Conservation (phyloP, 139 green algal species). For the Closterium sp. region DNA sequence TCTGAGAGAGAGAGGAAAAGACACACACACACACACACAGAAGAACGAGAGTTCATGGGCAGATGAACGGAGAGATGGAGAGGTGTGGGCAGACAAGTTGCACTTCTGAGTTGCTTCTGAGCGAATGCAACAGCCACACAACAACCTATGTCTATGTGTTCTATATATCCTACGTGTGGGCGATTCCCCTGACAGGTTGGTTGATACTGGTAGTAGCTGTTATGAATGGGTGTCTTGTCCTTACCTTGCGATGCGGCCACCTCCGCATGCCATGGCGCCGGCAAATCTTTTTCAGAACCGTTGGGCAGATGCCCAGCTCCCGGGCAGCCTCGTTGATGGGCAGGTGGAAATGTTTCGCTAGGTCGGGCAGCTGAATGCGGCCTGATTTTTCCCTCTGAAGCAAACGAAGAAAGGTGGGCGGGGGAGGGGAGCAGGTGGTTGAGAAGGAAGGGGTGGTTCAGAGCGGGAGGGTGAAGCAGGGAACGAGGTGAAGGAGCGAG, state of each 20-base stretch:
- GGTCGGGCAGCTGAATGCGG: conserved; percentile 35
- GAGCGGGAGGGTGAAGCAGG: background rate
- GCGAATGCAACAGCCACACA: too few species aligned
- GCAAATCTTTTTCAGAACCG: conserved; percentile 54
- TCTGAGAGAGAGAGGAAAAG: conserved; percentile 1
- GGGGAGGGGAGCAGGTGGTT: background rate
- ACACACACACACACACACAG: background rate
- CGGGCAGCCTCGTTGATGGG: conserved; percentile 51
- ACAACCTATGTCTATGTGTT: too few species aligned
- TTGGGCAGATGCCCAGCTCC: conserved; percentile 51
- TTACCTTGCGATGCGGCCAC: conserved; percentile 53
- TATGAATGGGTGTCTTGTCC: too few species aligned
- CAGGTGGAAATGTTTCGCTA: conserved; percentile 53
- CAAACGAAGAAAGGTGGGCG: background rate
- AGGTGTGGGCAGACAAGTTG: too few species aligned
- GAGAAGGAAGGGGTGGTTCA: background rate
- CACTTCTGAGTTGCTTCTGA: too few species aligned
- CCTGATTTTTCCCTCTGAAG: conserved; percentile 21
- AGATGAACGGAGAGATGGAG: background rate
- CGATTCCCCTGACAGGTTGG: too few species aligned
- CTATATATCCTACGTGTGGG: too few species aligned
- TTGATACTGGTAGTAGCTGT: too few species aligned
- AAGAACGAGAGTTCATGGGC: background rate
- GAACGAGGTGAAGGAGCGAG: background rate
- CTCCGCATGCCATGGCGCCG: conserved; percentile 40